A percentile compares a stretch with the other conserved stretches of the same genome.
phyloP scores from a whole-genome alignment of 768 basidiomycete species.

The Tylopilus subfusipes region DNA sequence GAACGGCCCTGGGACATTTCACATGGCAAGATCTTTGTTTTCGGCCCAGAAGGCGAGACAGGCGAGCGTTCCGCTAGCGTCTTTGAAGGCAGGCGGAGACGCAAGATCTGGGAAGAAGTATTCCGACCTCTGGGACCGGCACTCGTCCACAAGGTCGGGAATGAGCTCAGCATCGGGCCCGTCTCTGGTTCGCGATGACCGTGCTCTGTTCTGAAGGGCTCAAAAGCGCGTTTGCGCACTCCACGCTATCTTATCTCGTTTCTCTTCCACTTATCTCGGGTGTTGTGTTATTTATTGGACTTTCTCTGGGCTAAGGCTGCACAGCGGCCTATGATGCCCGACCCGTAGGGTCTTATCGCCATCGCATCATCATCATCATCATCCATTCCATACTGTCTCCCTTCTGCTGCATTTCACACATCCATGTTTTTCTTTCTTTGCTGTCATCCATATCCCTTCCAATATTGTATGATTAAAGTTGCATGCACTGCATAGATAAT shows the following conservation, averaged over 20 bases:
- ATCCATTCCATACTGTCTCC: not conserved
- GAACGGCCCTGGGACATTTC: conserved; percentile 64
- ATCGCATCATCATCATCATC: not conserved
- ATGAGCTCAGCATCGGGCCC: conserved; percentile 74
- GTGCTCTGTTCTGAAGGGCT: not conserved
- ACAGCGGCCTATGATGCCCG: too few relatives aligned
- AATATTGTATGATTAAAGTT: not conserved
- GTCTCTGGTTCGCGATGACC: conserved; percentile 21
- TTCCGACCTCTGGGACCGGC: conserved; percentile 65
- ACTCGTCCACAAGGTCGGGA: conserved; percentile 68
- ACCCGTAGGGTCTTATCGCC: too few relatives aligned
- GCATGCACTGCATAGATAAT: too few relatives aligned
- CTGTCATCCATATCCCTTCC: not conserved
- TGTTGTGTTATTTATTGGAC: conserved; percentile 3
- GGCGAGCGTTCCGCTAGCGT: conserved; percentile 66
- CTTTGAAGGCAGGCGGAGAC: conserved; percentile 63
- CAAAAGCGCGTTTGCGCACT: conserved; percentile 10
- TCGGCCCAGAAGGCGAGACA: conserved; percentile 79
- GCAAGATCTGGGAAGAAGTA: conserved; percentile 57
- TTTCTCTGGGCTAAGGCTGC: not conserved
- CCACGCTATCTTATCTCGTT: not conserved
- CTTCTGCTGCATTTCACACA: not conserved
- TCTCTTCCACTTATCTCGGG: not conserved
- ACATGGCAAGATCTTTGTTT: conserved; percentile 64
- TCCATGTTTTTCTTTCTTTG: not conserved